Percentiles rank a stretch among this genome's conserved stretches.
These are phyloP conservation scores for Torulaspora globosa DNA, from an alignment of 1,139 yeast genomes.

Conservation along the genomic window DNA sequence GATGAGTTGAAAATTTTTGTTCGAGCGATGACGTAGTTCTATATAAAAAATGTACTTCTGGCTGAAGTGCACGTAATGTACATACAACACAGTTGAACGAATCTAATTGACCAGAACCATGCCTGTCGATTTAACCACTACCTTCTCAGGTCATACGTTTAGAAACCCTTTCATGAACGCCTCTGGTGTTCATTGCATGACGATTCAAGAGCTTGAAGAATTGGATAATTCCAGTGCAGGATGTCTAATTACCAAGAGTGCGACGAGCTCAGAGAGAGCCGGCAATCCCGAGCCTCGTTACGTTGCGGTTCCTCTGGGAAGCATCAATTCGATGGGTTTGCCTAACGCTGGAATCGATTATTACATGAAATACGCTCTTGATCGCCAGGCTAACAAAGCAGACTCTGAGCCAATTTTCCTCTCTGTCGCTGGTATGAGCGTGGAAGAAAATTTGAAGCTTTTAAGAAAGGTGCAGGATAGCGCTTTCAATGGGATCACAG, in stretches of 20 bases:
- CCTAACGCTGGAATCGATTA: slow-evolving; percentile 33
- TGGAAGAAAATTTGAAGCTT: slow-evolving; percentile 27
- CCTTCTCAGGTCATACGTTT: slow-evolving; percentile 21
- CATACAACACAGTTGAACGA: neutral
- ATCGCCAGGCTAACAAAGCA: slow-evolving; percentile 21
- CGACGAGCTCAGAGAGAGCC: slow-evolving; percentile 27
- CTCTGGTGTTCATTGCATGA: slow-evolving; percentile 35
- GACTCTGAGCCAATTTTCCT: slow-evolving; percentile 23
- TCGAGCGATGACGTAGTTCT: neutral
- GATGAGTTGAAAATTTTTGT: neutral
- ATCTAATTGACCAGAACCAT: slow-evolving; percentile 1
- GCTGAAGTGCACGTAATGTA: neutral
- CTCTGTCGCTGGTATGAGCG: slow-evolving; percentile 34
- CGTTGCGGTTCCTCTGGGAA: slow-evolving; percentile 30
- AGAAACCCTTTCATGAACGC: slow-evolving; percentile 34
- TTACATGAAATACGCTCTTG: slow-evolving; percentile 27
- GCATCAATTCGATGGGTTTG: slow-evolving; percentile 34
- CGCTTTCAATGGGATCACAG: slow-evolving; percentile 29
- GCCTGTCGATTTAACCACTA: slow-evolving; percentile 21
- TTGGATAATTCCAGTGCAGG: slow-evolving; percentile 27
- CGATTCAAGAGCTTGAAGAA: slow-evolving; percentile 25
- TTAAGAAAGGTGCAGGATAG: slow-evolving; percentile 26
- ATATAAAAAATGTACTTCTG: neutral
- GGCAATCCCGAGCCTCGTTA: slow-evolving; percentile 35
- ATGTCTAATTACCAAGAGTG: slow-evolving; percentile 32